phyloP scores from a whole-genome alignment of 768 basidiomycete species.

The Hysterangium stoloniferum region DNA sequence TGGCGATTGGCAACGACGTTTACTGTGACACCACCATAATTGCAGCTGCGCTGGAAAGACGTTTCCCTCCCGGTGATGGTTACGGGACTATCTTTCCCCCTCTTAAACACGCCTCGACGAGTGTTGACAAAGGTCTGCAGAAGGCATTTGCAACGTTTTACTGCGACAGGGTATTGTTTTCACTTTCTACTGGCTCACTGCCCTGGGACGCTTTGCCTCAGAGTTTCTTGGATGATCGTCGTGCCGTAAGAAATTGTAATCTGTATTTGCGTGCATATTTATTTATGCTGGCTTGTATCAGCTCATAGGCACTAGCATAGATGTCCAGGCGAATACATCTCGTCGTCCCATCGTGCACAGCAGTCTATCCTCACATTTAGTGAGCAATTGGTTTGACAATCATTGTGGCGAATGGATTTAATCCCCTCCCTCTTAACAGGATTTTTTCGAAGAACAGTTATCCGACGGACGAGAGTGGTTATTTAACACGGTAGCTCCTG shows the following conservation, averaged over 20 bases:
- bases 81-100: slow-evolving; percentile 39
- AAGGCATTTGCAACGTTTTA: slow-evolving; percentile 42
- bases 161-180: slow-evolving; percentile 37
- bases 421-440: slow-evolving; percentile 17
- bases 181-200: slow-evolving; percentile 30
- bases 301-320: slow-evolving; percentile 27
- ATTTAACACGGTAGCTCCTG: slow-evolving; percentile 44
- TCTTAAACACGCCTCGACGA: slow-evolving; percentile 22
- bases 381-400: slow-evolving; percentile 26
- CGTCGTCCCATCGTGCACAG: slow-evolving; percentile 28
- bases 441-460: slow-evolving; percentile 35
- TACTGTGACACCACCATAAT: slow-evolving; percentile 57
- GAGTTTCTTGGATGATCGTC: slow-evolving; percentile 42
- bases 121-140: slow-evolving; percentile 30
- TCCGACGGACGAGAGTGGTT: slow-evolving; percentile 50
- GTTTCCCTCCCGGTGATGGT: slow-evolving; percentile 33
- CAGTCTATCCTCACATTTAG: slow-evolving; percentile 40
- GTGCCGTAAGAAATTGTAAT: slow-evolving; percentile 27
- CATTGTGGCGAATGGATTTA: background rate
- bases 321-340: slow-evolving; percentile 29
- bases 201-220: slow-evolving; percentile 42
- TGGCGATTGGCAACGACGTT: slow-evolving; percentile 53
- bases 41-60: slow-evolving; percentile 43
- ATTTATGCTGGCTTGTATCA: background rate
- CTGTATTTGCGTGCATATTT: slow-evolving; percentile 18